Percentiles rank a stretch among this genome's conserved stretches.
These are phyloP conservation scores for Xylariaceae sp. DNA, from an alignment of 2,329 filamentous ascomycete species.

Conservation along the genomic window DNA sequence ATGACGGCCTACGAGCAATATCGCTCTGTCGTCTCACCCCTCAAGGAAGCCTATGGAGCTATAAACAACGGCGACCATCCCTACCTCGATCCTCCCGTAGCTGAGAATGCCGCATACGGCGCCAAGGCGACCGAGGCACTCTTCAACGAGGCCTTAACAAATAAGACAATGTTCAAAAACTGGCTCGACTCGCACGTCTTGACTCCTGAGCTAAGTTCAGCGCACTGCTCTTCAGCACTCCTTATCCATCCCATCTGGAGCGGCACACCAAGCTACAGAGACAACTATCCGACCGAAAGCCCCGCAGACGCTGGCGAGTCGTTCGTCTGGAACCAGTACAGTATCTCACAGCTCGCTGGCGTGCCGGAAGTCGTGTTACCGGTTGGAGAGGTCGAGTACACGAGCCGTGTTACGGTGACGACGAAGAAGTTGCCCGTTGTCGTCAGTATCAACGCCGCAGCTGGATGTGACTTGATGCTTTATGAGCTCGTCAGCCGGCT, in stretches of 20 bases:
- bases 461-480: not conserved
- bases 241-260: not conserved
- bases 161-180: not conserved
- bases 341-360: not conserved
- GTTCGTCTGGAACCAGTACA: conserved; percentile 1
- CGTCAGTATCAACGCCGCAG: not conserved
- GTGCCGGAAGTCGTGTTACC: not conserved
- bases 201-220: not conserved
- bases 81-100: not conserved
- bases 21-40: not conserved
- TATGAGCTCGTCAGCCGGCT: not conserved
- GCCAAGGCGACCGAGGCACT: not conserved
- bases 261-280: not conserved
- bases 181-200: not conserved
- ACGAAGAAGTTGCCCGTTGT: not conserved
- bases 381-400: not conserved
- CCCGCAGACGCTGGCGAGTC: not conserved
- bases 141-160: not conserved
- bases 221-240: not conserved
- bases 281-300: not conserved
- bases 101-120: not conserved
- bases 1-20: conserved; percentile 1
- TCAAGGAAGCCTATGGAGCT: not conserved
- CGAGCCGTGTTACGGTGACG: not conserved
- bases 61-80: not conserved